Evolutionary conservation across 2,329 filamentous ascomycete species (phyloP).

Genomic region (Fusarium cicatricum): DNA sequence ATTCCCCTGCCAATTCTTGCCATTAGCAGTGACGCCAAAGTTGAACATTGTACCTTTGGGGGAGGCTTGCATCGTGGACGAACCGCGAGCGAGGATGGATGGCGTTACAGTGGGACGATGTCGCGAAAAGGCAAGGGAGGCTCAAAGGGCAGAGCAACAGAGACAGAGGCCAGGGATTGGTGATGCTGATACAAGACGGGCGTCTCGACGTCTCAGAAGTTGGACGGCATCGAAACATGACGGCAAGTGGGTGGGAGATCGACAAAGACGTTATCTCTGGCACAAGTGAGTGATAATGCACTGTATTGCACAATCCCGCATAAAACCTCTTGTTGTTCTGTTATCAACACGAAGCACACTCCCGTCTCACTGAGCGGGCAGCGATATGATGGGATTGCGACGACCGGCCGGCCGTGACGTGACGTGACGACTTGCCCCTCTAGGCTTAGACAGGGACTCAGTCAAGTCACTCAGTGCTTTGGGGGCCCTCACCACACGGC

Average conservation of each 20-base stretch:
- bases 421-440: constrained; percentile 37
- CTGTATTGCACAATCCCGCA: constrained; percentile 28
- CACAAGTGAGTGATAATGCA: neutral
- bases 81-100: constrained; percentile 30
- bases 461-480: neutral
- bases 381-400: constrained; percentile 28
- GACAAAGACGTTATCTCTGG: constrained; percentile 22
- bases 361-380: constrained; percentile 17
- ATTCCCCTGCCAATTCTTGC: constrained; percentile 8
- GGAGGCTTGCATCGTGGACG: constrained; percentile 26
- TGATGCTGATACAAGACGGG: constrained; percentile 24
- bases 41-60: neutral
- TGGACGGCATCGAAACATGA: constrained; percentile 33
- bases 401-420: constrained; percentile 15
- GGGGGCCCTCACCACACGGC: constrained; percentile 23
- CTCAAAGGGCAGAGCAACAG: constrained; percentile 25
- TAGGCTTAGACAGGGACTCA: constrained; percentile 13
- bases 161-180: constrained; percentile 25
- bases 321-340: constrained; percentile 1
- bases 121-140: constrained; percentile 26
- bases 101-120: constrained; percentile 41
- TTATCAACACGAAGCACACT: constrained; percentile 13
- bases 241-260: constrained; percentile 14
- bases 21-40: constrained; percentile 6
- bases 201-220: constrained; percentile 32